Percentiles rank a stretch among this genome's conserved stretches.
phyloP scores from a whole-genome alignment of 2,329 filamentous ascomycete genomes.

The Pleoardoris graminearum region DNA sequence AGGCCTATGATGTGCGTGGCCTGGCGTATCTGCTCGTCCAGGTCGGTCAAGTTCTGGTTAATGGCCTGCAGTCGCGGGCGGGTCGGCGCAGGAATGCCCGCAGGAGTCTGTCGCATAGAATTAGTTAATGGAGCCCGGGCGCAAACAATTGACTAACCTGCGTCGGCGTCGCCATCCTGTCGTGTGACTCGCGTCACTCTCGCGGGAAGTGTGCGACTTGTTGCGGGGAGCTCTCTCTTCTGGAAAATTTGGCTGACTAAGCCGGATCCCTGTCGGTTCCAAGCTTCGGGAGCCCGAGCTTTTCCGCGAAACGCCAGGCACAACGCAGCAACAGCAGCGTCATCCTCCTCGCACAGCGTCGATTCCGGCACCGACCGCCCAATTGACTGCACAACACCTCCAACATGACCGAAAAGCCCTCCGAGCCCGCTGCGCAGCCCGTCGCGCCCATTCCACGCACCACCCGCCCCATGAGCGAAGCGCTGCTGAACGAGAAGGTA shows the following conservation, averaged over 20 bases:
- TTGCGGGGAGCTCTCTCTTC: slow-evolving; percentile 10
- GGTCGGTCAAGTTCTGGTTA: slow-evolving; percentile 42
- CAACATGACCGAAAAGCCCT: slow-evolving; percentile 63
- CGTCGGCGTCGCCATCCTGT: slow-evolving; percentile 29
- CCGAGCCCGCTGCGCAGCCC: slow-evolving; percentile 49
- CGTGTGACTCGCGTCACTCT: background rate
- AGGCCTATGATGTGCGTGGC: slow-evolving; percentile 46
- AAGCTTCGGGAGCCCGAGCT: slow-evolving; percentile 13
- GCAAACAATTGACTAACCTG: too few relatives aligned
- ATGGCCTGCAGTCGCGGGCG: slow-evolving; percentile 46
- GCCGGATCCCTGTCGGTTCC: slow-evolving; percentile 3
- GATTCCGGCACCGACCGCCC: slow-evolving; percentile 23
- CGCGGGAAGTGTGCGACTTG: slow-evolving; percentile 10
- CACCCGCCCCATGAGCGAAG: slow-evolving; percentile 87
- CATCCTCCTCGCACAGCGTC: slow-evolving; percentile 19
- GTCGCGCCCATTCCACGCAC: slow-evolving; percentile 66
- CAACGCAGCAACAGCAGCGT: slow-evolving; percentile 10
- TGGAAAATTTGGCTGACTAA: slow-evolving; percentile 28
- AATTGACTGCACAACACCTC: slow-evolving; percentile 33
- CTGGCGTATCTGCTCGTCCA: slow-evolving; percentile 48
- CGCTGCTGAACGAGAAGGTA: slow-evolving; percentile 99
- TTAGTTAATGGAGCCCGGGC: too few relatives aligned
- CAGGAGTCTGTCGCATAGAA: slow-evolving; percentile 11
- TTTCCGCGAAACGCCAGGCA: slow-evolving; percentile 18
- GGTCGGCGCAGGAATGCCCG: slow-evolving; percentile 29